Evolutionary conservation across 2,329 filamentous ascomycete genomes (phyloP).

Genomic region (Monilinia aucupariae): DNA sequence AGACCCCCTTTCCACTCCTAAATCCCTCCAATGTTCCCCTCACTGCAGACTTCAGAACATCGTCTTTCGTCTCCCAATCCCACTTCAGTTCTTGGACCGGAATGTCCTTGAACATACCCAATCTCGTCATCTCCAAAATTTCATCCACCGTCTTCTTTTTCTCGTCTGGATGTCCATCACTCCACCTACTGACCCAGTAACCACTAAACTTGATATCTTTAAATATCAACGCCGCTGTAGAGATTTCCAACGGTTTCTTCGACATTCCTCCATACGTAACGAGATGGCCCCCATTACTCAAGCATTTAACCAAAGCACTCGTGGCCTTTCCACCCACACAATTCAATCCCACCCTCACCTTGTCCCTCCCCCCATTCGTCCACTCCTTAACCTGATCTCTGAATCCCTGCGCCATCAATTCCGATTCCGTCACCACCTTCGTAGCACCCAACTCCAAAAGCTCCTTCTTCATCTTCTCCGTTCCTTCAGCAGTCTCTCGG

Average conservation of each 20-base stretch:
- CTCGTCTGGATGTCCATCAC: conserved; percentile 63
- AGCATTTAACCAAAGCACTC: conserved; percentile 67
- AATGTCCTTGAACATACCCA: conserved; percentile 74
- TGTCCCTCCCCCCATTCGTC: conserved; percentile 60
- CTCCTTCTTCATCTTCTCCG: conserved; percentile 57
- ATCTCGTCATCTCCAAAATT: conserved; percentile 68
- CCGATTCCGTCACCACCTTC: conserved; percentile 45
- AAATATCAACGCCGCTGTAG: conserved; percentile 85
- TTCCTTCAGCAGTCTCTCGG: conserved; percentile 58
- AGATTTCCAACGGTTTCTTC: conserved; percentile 74
- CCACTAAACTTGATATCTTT: conserved; percentile 84
- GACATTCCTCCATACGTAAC: conserved; percentile 97
- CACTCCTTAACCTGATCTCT: conserved; percentile 54
- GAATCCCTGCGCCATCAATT: conserved; percentile 43
- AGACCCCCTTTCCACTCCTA: conserved; percentile 81
- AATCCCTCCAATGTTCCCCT: conserved; percentile 81
- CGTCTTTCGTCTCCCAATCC: conserved; percentile 72
- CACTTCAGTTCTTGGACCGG: conserved; percentile 79
- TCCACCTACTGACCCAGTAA: conserved; percentile 94
- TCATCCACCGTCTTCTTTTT: conserved; percentile 80
- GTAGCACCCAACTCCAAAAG: conserved; percentile 53
- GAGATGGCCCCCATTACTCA: conserved; percentile 64
- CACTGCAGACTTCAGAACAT: conserved; percentile 65
- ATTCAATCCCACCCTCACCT: conserved; percentile 76
- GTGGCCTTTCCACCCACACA: conserved; percentile 89